Conservation (phyloP, 352 stramenopile species). For the Phytophthora cajani region DNA sequence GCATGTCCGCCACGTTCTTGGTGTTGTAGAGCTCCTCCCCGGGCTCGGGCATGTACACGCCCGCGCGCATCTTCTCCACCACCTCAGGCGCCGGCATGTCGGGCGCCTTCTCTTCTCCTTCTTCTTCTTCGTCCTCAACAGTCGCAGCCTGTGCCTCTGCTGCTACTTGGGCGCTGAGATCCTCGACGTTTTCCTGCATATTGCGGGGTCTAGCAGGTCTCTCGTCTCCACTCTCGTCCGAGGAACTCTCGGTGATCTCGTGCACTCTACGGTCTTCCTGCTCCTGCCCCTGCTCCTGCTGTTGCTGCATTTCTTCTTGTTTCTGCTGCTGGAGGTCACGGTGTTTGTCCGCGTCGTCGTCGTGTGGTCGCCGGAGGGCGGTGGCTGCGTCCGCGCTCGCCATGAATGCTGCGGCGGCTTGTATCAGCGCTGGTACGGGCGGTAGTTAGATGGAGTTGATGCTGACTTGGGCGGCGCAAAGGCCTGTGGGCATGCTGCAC, state of each 20-base stretch:
- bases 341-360: constrained; percentile 6
- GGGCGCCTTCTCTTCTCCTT: constrained; percentile 11
- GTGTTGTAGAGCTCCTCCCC: constrained; percentile 36
- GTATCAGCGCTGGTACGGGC: too few species aligned
- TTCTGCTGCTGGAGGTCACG: background rate
- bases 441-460: background rate
- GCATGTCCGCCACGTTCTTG: constrained; percentile 56
- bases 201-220: background rate
- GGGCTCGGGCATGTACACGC: constrained; percentile 28
- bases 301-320: background rate
- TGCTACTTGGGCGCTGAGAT: background rate
- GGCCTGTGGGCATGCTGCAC: constrained; percentile 35
- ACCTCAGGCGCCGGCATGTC: constrained; percentile 20
- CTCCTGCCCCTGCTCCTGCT: constrained; percentile 4
- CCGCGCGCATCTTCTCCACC: constrained; percentile 29
- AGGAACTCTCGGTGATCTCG: constrained; percentile 51
- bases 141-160: background rate
- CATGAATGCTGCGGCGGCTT: constrained; percentile 18
- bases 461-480: constrained; percentile 20
- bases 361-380: background rate
- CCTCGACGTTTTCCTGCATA: background rate
- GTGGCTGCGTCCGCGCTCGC: constrained; percentile 8
- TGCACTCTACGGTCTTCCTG: constrained; percentile 26
- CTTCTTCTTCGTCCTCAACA: background rate
- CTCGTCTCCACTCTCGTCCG: constrained; percentile 41